Conservation (phyloP, 768 basidiomycete species). For the Pisolithus sp. region DNA sequence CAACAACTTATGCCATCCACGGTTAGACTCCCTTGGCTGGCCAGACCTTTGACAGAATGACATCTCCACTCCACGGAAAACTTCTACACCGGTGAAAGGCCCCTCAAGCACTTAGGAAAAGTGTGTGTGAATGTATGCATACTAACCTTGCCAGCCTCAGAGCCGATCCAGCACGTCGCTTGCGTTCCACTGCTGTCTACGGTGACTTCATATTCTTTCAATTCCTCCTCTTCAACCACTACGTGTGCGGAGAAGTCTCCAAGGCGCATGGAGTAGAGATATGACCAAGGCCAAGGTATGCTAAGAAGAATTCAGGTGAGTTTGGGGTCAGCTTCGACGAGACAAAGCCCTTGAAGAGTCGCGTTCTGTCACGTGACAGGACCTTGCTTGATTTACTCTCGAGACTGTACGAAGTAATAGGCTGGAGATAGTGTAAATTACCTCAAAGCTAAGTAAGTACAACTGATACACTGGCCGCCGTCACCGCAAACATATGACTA, state of each 20-base stretch:
- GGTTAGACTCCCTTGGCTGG: not conserved
- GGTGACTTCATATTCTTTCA: constrained; percentile 10
- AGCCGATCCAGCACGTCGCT: constrained; percentile 18
- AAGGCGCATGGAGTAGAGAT: constrained; percentile 7
- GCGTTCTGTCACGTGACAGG: too few species aligned
- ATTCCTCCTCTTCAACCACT: constrained; percentile 8
- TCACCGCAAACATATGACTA: too few species aligned
- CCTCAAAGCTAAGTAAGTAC: too few species aligned
- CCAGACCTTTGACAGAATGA: not conserved
- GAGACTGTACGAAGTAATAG: too few species aligned
- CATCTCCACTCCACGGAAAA: constrained; percentile 11
- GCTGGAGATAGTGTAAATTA: too few species aligned
- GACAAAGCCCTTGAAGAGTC: too few species aligned
- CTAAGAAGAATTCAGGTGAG: too few species aligned
- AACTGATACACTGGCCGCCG: too few species aligned
- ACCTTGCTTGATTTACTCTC: too few species aligned
- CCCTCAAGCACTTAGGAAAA: not conserved
- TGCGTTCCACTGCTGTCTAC: constrained; percentile 2
- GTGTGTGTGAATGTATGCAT: not conserved
- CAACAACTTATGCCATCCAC: constrained; percentile 8
- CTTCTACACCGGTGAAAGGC: not conserved
- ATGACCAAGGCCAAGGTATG: too few species aligned
- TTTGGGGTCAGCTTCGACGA: too few species aligned
- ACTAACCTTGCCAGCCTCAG: constrained; percentile 18
- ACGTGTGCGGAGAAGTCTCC: constrained; percentile 10